phyloP scores from a whole-genome alignment of 257 asterid genomes.

The Solanum sparsipilum region DNA sequence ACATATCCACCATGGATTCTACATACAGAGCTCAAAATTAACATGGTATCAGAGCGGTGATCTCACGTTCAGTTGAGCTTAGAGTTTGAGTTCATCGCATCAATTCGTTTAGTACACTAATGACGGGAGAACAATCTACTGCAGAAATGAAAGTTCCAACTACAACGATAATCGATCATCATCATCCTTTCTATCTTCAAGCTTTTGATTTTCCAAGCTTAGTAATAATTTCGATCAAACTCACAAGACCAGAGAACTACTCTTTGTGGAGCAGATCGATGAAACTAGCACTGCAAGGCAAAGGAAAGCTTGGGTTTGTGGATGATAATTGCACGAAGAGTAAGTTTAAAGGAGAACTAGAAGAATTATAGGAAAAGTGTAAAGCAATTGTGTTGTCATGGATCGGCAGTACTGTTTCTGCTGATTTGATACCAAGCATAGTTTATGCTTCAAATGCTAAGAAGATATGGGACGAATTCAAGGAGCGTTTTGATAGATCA shows the following conservation, averaged over 20 bases:
- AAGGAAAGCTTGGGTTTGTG: not conserved
- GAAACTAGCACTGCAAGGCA: not conserved
- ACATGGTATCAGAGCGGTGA: no score
- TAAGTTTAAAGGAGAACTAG: no score
- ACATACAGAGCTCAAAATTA: no score
- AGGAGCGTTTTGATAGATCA: not conserved
- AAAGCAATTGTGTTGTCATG: not conserved
- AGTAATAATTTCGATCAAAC: not conserved
- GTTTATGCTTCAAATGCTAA: no score
- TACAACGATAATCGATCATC: not conserved
- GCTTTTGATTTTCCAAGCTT: not conserved
- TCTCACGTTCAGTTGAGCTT: not conserved
- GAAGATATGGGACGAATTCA: no score
- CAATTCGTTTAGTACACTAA: no score
- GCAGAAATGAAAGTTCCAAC: not conserved
- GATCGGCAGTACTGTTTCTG: no score
- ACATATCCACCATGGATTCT: no score
- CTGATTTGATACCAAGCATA: no score
- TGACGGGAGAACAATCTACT: not conserved
- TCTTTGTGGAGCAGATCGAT: not conserved
- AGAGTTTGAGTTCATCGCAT: not conserved
- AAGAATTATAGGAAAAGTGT: not conserved
- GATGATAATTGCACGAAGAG: not conserved
- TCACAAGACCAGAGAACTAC: not conserved
- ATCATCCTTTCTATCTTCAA: not conserved